Conservation (phyloP, 176 grass and related monocot species). For the Oryza glumipatula region DNA sequence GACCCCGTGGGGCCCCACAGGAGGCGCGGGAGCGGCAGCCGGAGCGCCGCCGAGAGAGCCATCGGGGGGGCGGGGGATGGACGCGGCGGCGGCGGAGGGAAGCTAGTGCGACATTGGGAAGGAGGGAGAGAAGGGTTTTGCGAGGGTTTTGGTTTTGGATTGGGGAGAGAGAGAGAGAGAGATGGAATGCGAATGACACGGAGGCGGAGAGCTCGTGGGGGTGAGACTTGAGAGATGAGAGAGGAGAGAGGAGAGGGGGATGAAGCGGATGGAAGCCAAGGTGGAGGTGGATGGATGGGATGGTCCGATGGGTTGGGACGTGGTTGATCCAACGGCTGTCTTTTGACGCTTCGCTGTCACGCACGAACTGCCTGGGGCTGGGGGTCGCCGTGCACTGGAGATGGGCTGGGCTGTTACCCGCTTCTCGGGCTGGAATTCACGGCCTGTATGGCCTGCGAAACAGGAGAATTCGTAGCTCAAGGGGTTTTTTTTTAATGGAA, state of each 20-base stretch:
- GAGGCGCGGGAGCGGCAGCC: conserved; percentile 57
- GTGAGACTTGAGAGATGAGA: background rate
- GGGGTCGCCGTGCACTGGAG: background rate
- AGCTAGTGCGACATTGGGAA: conserved; percentile 25
- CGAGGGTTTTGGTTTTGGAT: conserved; percentile 48
- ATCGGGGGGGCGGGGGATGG: conserved; percentile 17
- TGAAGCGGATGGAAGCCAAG: too few species aligned
- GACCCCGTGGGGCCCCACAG: conserved; percentile 26
- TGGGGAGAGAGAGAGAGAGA: conserved; percentile 17
- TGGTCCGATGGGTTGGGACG: too few species aligned
- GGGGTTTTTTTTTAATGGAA: background rate
- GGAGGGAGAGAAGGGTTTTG: conserved; percentile 26
- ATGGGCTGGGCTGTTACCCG: background rate
- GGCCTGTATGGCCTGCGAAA: too few species aligned
- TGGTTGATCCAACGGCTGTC: conserved; percentile 11
- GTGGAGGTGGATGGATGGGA: background rate
- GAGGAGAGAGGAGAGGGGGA: background rate
- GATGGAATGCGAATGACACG: background rate
- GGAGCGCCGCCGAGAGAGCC: conserved; percentile 64
- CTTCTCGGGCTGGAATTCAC: background rate
- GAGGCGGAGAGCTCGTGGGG: background rate
- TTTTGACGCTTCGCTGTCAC: background rate
- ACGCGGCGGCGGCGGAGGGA: background rate
- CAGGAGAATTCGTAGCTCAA: too few species aligned
- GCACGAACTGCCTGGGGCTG: background rate